Conservation (phyloP, 352 stramenopile species). For the Blastocystis sp. region DNA sequence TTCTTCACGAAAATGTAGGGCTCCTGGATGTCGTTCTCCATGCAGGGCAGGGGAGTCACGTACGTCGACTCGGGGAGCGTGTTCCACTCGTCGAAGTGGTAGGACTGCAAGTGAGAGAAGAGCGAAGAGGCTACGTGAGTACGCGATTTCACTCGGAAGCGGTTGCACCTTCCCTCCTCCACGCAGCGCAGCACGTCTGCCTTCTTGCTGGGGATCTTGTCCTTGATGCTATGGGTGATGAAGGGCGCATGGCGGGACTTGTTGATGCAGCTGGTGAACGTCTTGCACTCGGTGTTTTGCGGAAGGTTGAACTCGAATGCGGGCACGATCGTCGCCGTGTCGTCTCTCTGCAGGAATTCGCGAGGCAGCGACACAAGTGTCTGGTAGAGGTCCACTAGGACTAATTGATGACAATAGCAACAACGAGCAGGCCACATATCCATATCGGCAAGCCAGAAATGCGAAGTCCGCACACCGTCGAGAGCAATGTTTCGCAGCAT, state of each 20-base stretch:
- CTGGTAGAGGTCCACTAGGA: constrained; percentile 28
- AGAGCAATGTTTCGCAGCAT: constrained; percentile 52
- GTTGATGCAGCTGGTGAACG: constrained; percentile 23
- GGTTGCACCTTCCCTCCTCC: neutral
- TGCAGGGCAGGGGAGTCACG: neutral
- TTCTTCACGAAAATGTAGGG: constrained; percentile 64
- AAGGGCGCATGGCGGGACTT: neutral
- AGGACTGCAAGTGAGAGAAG: neutral
- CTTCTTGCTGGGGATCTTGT: constrained; percentile 4
- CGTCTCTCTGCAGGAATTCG: constrained; percentile 14
- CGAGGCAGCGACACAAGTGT: constrained; percentile 13
- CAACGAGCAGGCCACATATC: constrained; percentile 57
- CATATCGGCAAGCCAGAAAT: constrained; percentile 66
- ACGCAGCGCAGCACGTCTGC: constrained; percentile 25
- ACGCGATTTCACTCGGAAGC: constrained; percentile 48
- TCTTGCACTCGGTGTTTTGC: neutral
- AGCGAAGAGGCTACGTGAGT: neutral
- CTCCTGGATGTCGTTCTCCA: constrained; percentile 20
- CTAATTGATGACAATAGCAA: neutral
- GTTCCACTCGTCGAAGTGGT: constrained; percentile 13
- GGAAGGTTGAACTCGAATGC: constrained; percentile 39
- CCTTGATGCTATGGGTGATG: neutral
- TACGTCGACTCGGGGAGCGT: neutral
- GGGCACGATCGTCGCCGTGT: constrained; percentile 24
- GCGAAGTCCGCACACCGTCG: constrained; percentile 22